Evolutionary conservation across 768 basidiomycete genomes (phyloP).

Genomic region (Serendipita sp.): DNA sequence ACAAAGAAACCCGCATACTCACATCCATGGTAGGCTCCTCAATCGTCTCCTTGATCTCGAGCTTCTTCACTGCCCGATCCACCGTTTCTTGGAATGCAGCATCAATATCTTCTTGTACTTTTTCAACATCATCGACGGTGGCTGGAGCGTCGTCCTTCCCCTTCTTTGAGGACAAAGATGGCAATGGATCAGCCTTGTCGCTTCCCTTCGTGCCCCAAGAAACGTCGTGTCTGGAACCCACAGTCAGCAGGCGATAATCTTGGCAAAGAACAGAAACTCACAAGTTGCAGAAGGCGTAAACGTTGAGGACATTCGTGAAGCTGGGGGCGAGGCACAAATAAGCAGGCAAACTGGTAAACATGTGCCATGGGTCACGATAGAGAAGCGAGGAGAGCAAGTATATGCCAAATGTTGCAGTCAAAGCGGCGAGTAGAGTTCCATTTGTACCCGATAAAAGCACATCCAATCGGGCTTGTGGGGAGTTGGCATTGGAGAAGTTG

Average conservation of each 20-base stretch:
- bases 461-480: constrained; percentile 30
- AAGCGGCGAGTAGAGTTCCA: constrained; percentile 62
- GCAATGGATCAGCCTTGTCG: constrained; percentile 84
- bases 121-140: constrained; percentile 74
- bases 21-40: constrained; percentile 70
- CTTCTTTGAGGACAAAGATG: constrained; percentile 76
- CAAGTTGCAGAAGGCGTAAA: constrained; percentile 94
- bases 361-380: constrained; percentile 94
- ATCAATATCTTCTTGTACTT: constrained; percentile 78
- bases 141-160: constrained; percentile 46
- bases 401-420: constrained; percentile 80
- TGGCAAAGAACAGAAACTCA: constrained; percentile 39
- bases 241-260: not conserved
- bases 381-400: constrained; percentile 73
- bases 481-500: constrained; percentile 22
- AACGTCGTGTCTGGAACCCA: constrained; percentile 28
- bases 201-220: constrained; percentile 93
- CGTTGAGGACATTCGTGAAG: constrained; percentile 89
- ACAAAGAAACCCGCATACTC: not conserved
- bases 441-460: constrained; percentile 61
- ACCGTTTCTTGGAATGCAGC: constrained; percentile 84
- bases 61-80: constrained; percentile 64
- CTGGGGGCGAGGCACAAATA: constrained; percentile 81
- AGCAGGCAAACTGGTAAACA: constrained; percentile 87
- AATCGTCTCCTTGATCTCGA: constrained; percentile 41